These are phyloP conservation scores for Aspergillus pseudonomiae DNA, from an alignment of 2,329 filamentous ascomycete species.

Conservation along the genomic window DNA sequence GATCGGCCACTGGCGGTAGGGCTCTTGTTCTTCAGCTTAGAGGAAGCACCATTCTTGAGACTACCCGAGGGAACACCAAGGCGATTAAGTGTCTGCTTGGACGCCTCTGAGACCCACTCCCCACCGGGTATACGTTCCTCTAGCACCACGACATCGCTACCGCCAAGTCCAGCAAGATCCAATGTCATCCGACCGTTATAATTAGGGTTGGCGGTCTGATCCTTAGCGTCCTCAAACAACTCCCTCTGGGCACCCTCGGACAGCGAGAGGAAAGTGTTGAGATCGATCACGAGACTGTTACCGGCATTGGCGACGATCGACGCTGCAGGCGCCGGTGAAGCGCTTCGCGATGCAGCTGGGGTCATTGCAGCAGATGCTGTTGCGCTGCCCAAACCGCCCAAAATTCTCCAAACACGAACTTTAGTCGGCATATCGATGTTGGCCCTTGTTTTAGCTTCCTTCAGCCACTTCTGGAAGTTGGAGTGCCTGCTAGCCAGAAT, in stretches of 20 bases:
- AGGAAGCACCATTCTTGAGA: slow-evolving; percentile 34
- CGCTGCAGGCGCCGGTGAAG: slow-evolving; percentile 47
- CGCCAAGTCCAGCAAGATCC: slow-evolving; percentile 67
- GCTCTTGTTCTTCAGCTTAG: slow-evolving; percentile 43
- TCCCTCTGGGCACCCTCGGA: slow-evolving; percentile 67
- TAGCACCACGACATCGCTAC: slow-evolving; percentile 76
- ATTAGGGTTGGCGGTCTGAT: slow-evolving; percentile 72
- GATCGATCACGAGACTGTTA: slow-evolving; percentile 62
- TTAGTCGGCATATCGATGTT: slow-evolving; percentile 71
- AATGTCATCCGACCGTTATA: slow-evolving; percentile 76
- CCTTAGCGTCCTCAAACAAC: slow-evolving; percentile 61
- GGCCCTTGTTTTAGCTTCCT: slow-evolving; percentile 68
- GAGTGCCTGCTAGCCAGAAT: slow-evolving; percentile 72
- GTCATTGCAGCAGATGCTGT: slow-evolving; percentile 48
- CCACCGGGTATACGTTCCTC: slow-evolving; percentile 67
- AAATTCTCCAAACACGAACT: slow-evolving; percentile 74
- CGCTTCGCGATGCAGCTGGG: slow-evolving; percentile 47
- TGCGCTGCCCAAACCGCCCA: slow-evolving; percentile 48
- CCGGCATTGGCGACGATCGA: slow-evolving; percentile 46
- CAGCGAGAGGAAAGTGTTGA: slow-evolving; percentile 65
- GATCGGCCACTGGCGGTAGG: slow-evolving; percentile 63
- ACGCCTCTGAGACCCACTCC: slow-evolving; percentile 58
- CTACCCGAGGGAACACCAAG: slow-evolving; percentile 53
- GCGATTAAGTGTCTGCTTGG: slow-evolving; percentile 47
- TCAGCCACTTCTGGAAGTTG: slow-evolving; percentile 74